Evolutionary conservation across 129 eudicot genomes (phyloP).

Genomic region (Arctium lappa): DNA sequence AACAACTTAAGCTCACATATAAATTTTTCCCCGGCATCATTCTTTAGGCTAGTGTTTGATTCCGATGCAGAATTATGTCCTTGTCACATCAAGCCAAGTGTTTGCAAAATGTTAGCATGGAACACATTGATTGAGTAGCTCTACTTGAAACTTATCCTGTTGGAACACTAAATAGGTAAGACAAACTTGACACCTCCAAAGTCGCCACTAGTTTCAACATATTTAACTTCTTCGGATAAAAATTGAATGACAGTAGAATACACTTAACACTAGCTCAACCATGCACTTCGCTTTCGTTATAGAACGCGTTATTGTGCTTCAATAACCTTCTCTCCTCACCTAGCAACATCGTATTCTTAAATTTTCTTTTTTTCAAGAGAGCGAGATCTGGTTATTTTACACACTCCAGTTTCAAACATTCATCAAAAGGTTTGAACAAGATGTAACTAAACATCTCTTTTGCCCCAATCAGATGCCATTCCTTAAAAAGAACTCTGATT

Average conservation of each 20-base stretch:
- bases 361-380: not conserved
- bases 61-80: not conserved
- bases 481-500: not conserved
- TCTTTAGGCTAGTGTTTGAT: not conserved
- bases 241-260: not conserved
- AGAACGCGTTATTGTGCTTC: not conserved
- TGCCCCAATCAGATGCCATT: not conserved
- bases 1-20: not conserved
- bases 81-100: not conserved
- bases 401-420: constrained; percentile 1
- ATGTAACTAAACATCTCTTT: not conserved
- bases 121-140: not conserved
- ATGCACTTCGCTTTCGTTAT: not conserved
- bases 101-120: not conserved
- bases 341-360: constrained; percentile 4
- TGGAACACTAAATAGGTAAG: not conserved
- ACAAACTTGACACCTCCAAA: not conserved
- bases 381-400: not conserved
- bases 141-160: not conserved
- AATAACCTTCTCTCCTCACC: constrained; percentile 8
- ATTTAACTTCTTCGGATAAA: not conserved
- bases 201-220: not conserved
- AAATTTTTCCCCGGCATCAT: not conserved
- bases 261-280: not conserved
- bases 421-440: not conserved